Base-by-base conservation (phyloP, 331 rosid species). In the Ulmus americana region DNA sequence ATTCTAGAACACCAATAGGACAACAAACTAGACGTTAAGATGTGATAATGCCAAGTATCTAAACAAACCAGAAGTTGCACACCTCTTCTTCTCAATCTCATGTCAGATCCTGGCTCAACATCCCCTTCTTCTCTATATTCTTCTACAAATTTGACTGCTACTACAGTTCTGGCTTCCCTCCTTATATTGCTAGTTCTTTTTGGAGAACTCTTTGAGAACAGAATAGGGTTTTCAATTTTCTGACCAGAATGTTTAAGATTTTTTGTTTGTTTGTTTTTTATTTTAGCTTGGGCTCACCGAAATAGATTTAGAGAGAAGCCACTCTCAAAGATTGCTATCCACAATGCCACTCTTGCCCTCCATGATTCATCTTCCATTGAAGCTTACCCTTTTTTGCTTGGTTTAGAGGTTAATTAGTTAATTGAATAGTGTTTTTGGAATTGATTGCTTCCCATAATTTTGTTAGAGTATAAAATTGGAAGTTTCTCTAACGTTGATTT, bases 381-480 rank as follows among this genome's bases (percentile, higher is more conserved):
- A 45, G 96, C 83, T 35, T 1, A 48, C 41, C 97, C 96, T 49
- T 57, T 48, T 45, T 65, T 92, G 73, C 85, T 92, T 6, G 96
- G 97, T 66, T 22, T 64, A 5, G 54, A 75, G 85, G 96, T 75
- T 57, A 16, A 12, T 59, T 39, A 5, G 14, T 3, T 59, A 1
- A 1, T 18, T 55, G 9, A 2, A 7, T 1, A 22, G 52, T 1
- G 52, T 54, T 1, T 2, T 8, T 3, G 8, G 10, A 9, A 51
- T 54, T 35, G 2, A 55, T 55, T 9, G 42, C 8, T 55, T 12
- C 39, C 60, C 39, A 55, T n/a, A 18, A 55, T 22, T 53, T 53
- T 6, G 18, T 6, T 46, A 20, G 22, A 20, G 2, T 20, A 20
- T 20, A 20, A 2, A 1, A 2, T 1, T 20, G 22, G 22, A 20